Base-by-base conservation (phyloP, 805 yeast species). In the Candida anglica region DNA sequence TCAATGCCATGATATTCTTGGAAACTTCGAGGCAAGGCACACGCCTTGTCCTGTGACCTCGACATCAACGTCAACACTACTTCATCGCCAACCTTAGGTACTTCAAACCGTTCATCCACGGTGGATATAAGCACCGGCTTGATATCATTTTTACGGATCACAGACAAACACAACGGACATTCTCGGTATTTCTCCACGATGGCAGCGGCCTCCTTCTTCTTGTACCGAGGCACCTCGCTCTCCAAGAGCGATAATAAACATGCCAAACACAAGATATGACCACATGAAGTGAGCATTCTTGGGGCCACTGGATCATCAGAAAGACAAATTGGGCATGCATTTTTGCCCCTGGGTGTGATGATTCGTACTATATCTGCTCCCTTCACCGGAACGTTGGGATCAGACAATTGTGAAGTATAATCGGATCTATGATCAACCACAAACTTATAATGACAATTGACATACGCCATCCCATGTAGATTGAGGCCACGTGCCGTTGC, bases 321-420 rank as follows among this genome's bases (percentile, higher is more conserved):
- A 10, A 93, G 64, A 55, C 99, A 93, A 18, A 93, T 91, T 0
- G 98, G 98, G 53, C 99, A 93, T 24, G 80, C 79, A 44, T 81
- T 81, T n/a, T n/a, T n/a, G 1, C 82, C 81, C 39, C 72, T 75
- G 10, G 91, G 82, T 1, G 78, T 81, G n/a, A 87, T 53, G 5
- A 91, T 86, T 31, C 96, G 66, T 20, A 81, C 56, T 4, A 93
- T 77, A 24, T 74, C 67, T 3, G 67, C 65, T 39, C 75, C 70
- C 11, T 80, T 75, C 3, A 91, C 63, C 0, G 85, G 81, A n/a
- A 77, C 55, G 50, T 86, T 87, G 2, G 96, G 93, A 50, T 87
- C 91, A 15, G 73, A 42, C 27, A 70, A 62, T 50, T 85, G 91
- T 7, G 74, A 61, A 17, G 61, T 52, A 48, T 77, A 82, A 28